A percentile compares a stretch with the other conserved stretches of the same genome.
These are phyloP conservation scores for Suillus fuscotomentosus DNA, from an alignment of 768 basidiomycete species.

Conservation along the genomic window DNA sequence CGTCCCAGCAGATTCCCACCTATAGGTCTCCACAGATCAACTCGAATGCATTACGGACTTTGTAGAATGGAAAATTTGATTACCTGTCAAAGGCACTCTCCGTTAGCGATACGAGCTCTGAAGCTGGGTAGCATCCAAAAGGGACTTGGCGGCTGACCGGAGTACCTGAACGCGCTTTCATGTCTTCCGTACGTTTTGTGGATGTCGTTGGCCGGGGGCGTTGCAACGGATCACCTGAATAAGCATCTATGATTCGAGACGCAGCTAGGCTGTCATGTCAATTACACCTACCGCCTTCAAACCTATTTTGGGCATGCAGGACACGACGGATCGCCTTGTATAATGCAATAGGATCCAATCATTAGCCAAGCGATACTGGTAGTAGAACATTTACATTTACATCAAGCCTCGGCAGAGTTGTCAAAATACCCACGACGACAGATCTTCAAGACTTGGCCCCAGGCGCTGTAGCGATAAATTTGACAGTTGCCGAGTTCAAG, in stretches of 20 bases:
- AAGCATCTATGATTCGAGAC: neutral
- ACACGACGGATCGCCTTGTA: neutral
- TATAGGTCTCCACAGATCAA: too few relatives aligned
- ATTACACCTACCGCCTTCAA: neutral
- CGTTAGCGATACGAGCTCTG: neutral
- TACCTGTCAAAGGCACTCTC: too few relatives aligned
- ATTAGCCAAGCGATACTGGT: neutral
- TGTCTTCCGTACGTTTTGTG: neutral
- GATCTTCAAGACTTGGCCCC: neutral
- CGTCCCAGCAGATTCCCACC: too few relatives aligned
- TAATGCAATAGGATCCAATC: neutral
- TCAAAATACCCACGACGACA: neutral
- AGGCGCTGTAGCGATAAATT: neutral
- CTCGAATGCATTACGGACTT: neutral
- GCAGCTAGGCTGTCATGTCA: neutral
- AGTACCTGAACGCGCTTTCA: neutral
- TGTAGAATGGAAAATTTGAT: neutral
- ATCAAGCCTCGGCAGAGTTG: neutral
- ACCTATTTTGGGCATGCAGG: neutral
- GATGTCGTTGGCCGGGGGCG: too few relatives aligned
- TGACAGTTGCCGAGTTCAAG: neutral
- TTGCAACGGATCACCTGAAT: neutral
- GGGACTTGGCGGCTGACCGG: neutral
- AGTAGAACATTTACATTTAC: neutral
- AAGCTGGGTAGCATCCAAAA: neutral